phyloP scores from a whole-genome alignment of 202 grass and related monocot genomes.

The Panicum hallii region DNA sequence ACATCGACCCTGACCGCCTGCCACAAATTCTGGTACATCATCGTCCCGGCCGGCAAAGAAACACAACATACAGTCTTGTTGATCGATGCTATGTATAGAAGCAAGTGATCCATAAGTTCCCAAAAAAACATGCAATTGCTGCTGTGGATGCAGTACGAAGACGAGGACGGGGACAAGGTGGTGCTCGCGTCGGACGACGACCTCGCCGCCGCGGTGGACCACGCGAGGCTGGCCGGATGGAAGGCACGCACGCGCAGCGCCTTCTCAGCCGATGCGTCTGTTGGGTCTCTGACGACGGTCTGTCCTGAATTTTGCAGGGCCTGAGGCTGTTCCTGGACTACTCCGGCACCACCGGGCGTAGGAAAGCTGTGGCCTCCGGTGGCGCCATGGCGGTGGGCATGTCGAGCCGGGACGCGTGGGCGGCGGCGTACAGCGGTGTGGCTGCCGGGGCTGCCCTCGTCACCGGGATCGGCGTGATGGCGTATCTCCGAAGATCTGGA shows the following conservation, averaged over 20 bases:
- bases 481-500: conserved; percentile 58
- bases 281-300: neutral
- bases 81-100: neutral
- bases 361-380: conserved; percentile 4
- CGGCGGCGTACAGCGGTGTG: conserved; percentile 54
- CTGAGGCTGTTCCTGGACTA: conserved; percentile 75
- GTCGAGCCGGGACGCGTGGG: conserved; percentile 51
- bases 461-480: conserved; percentile 61
- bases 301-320: conserved; percentile 35
- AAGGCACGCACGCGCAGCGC: conserved; percentile 53
- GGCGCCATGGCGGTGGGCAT: conserved; percentile 34
- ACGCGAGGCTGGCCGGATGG: conserved; percentile 80
- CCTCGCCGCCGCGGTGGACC: conserved; percentile 72
- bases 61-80: neutral
- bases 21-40: conserved; percentile 67
- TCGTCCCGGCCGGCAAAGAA: neutral
- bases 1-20: conserved; percentile 54
- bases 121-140: neutral
- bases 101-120: neutral
- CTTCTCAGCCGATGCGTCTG: too few species aligned
- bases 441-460: conserved; percentile 66
- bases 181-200: conserved; percentile 74
- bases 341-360: conserved; percentile 39
- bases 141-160: conserved; percentile 67
- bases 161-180: conserved; percentile 82